A percentile compares a stretch with the other conserved stretches of the same genome.
phyloP scores from a whole-genome alignment of 345 rosid genomes.

The Nephelium lappaceum region DNA sequence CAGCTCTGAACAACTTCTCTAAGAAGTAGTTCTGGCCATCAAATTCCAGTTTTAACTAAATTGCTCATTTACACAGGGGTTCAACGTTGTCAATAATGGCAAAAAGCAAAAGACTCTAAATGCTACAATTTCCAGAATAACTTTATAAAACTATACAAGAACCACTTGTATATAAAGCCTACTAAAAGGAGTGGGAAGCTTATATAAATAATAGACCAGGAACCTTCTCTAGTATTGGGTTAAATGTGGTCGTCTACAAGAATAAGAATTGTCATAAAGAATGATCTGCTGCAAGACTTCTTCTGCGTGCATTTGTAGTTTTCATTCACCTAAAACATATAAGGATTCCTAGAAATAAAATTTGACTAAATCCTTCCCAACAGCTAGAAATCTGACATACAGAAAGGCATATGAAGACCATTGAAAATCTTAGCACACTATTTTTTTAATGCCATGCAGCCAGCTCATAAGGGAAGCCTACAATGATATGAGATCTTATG shows the following conservation, averaged over 20 bases:
- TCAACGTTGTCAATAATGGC: background rate
- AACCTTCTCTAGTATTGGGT: background rate
- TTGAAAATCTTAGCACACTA: background rate
- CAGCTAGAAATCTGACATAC: background rate
- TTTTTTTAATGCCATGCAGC: background rate
- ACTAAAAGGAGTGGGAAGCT: background rate
- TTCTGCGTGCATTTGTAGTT: background rate
- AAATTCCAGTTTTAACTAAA: background rate
- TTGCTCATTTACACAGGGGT: background rate
- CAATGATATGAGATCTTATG: background rate
- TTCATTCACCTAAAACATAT: background rate
- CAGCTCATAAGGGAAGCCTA: background rate
- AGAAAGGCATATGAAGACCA: background rate
- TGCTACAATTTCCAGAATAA: background rate
- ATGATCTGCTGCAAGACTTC: background rate
- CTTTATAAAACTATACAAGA: background rate
- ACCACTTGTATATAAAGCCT: background rate
- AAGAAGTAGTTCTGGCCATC: background rate
- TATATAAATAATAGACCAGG: background rate
- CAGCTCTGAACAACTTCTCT: conserved; percentile 1
- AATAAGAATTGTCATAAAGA: background rate
- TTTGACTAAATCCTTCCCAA: background rate
- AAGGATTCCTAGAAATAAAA: background rate
- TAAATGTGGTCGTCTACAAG: background rate
- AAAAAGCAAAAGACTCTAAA: background rate